Evolutionary conservation across 75 land plant species (phyloP).

Genomic region (Cunninghamia lanceolata): DNA sequence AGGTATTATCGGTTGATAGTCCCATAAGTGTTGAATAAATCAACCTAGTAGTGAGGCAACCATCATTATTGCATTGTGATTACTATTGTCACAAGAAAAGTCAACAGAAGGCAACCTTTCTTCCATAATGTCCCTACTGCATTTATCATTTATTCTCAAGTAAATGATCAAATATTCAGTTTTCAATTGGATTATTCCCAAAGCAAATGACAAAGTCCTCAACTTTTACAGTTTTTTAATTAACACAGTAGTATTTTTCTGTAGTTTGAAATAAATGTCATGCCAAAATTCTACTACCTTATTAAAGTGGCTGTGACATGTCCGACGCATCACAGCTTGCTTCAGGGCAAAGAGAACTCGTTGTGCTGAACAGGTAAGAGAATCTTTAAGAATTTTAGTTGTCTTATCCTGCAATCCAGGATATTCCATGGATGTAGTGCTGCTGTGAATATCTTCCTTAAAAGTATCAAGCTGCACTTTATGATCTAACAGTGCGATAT

Average conservation of each 20-base stretch:
- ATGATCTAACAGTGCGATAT: background rate
- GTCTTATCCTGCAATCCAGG: background rate
- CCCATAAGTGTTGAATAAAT: too few relatives aligned
- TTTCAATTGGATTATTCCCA: background rate
- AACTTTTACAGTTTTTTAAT: background rate
- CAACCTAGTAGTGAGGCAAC: too few relatives aligned
- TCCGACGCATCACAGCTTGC: constrained; percentile 65
- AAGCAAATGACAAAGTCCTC: background rate
- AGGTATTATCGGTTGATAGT: too few relatives aligned
- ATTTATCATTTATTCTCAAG: background rate
- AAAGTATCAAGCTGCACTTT: background rate
- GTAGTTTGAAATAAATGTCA: background rate
- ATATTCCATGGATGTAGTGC: background rate
- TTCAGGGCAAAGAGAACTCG: constrained; percentile 50
- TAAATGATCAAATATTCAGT: background rate
- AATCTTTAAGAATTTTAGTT: background rate
- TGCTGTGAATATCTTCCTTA: background rate
- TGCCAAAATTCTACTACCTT: background rate
- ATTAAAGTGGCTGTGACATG: constrained; percentile 13
- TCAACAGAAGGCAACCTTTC: background rate
- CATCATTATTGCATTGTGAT: background rate
- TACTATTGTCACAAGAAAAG: background rate
- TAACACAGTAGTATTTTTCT: background rate
- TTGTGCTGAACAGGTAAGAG: constrained; percentile 18
- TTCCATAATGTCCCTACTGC: background rate